A percentile compares a stretch with the other conserved stretches of the same genome.
Evolutionary conservation across 805 yeast genomes (phyloP).

Genomic region (Sugiyamaella lignohabitans): DNA sequence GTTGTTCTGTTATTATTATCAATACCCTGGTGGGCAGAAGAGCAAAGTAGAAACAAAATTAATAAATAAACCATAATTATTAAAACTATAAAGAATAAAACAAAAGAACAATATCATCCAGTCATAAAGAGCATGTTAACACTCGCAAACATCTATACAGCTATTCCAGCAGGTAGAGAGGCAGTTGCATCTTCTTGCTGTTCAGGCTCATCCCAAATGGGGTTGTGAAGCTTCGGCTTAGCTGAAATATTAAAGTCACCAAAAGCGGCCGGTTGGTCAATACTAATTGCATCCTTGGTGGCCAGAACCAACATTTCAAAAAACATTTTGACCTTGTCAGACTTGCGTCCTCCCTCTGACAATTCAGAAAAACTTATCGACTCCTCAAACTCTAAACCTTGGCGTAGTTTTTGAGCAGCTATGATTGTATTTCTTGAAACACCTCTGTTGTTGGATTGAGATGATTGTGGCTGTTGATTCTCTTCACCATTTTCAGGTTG

Average conservation of each 20-base stretch:
- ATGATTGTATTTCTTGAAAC: slow-evolving; percentile 46
- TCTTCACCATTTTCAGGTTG: neutral
- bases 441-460: slow-evolving; percentile 16
- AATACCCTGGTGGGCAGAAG: no score
- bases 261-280: slow-evolving; percentile 56
- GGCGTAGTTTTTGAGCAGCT: slow-evolving; percentile 45
- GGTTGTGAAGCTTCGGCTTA: slow-evolving; percentile 21
- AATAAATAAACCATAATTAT: no score
- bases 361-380: slow-evolving; percentile 32
- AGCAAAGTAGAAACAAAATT: no score
- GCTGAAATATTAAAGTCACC: slow-evolving; percentile 51
- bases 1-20: no score
- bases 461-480: neutral
- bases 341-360: slow-evolving; percentile 30
- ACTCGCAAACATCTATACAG: no score
- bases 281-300: slow-evolving; percentile 59
- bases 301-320: slow-evolving; percentile 80
- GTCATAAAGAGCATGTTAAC: no score
- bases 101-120: no score
- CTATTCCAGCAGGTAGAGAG: neutral
- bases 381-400: slow-evolving; percentile 26
- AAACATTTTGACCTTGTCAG: slow-evolving; percentile 65
- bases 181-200: neutral
- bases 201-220: neutral
- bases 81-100: no score